Base-by-base conservation (phyloP, 164 flowering plant genomes). In the Sextonia rubra region DNA sequence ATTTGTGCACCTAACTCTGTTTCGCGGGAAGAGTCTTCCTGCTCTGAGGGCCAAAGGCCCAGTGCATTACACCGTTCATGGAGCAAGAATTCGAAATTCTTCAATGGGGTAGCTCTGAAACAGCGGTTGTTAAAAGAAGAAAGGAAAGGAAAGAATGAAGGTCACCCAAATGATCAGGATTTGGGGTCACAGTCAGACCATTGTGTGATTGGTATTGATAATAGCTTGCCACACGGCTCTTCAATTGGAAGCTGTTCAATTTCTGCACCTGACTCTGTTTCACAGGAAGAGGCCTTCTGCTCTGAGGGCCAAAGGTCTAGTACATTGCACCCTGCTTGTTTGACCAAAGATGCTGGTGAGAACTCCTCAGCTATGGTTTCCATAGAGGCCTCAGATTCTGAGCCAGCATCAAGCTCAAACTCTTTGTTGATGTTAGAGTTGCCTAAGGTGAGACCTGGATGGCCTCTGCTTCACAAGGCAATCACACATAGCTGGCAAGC, bases 391-490 rank as follows among this genome's bases (percentile, higher is more conserved):
- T 25, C 12, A n/a, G 88, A 87, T 64, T 81, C 69, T 47, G 70
- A 75, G 2, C 72, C 90, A 6, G 70, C 78, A 4, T 75, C 89
- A 8, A 77, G 81, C 66, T 79, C 84, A 5, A 55, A 76, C 25
- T 79, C 91, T 17, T 7, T 79, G 47, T 65, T 81, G 73, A 72
- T 80, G 30, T 69, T 47, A 52, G 85, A 88, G 48, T 44, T 79
- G 70, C 87, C 92, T 11, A 91, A 90, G 77, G 23, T 70, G 71
- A 89, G 74, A 76, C 94, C 96, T 6, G 98, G 98, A 60, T 93
- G 98, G 99, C 92, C 97, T 0, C 85, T 95, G 32, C 91, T 93
- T 47, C 85, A 88, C 18, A 83, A 86, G 29, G 74, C 84, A 12
- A 61, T 83, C 48, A 73, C 77, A 15, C 62, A 82, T 0, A 71